These are phyloP conservation scores for Teunomyces aglyptinius DNA, from an alignment of 805 yeast species.

Conservation along the genomic window DNA sequence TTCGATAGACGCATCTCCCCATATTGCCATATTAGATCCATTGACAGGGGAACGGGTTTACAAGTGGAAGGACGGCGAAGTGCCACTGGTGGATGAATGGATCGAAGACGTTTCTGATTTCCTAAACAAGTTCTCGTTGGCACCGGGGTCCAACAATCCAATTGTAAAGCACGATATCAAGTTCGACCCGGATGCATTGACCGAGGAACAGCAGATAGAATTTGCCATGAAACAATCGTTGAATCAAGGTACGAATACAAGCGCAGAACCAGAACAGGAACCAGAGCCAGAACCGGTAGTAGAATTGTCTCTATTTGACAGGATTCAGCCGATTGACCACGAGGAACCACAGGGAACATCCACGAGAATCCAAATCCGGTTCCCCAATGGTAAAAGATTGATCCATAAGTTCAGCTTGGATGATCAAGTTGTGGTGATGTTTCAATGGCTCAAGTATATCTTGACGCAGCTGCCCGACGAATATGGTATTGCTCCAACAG, in stretches of 20 bases:
- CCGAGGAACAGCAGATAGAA: constrained; percentile 83
- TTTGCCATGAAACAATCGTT: constrained; percentile 71
- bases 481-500: constrained; percentile 50
- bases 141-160: constrained; percentile 65
- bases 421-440: constrained; percentile 61
- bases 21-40: constrained; percentile 89
- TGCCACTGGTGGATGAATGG: constrained; percentile 62
- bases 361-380: constrained; percentile 84
- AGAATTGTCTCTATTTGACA: constrained; percentile 42
- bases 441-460: constrained; percentile 62
- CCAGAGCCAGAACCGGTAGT: constrained; percentile 2
- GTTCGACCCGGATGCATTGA: constrained; percentile 60
- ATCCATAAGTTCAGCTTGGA: constrained; percentile 63
- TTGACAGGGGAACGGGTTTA: constrained; percentile 89
- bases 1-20: constrained; percentile 71
- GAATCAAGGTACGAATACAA: constrained; percentile 25
- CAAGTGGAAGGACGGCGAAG: constrained; percentile 64
- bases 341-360: constrained; percentile 64
- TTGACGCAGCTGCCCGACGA: constrained; percentile 41
- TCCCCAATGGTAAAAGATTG: constrained; percentile 81
- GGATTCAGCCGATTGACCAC: constrained; percentile 50
- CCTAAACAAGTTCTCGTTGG: constrained; percentile 60
- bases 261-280: constrained; percentile 13
- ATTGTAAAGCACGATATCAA: constrained; percentile 56
- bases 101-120: constrained; percentile 69